These are phyloP conservation scores for Lobosporangium transversale DNA, from an alignment of 192 early-diverging fungal species.

Conservation along the genomic window DNA sequence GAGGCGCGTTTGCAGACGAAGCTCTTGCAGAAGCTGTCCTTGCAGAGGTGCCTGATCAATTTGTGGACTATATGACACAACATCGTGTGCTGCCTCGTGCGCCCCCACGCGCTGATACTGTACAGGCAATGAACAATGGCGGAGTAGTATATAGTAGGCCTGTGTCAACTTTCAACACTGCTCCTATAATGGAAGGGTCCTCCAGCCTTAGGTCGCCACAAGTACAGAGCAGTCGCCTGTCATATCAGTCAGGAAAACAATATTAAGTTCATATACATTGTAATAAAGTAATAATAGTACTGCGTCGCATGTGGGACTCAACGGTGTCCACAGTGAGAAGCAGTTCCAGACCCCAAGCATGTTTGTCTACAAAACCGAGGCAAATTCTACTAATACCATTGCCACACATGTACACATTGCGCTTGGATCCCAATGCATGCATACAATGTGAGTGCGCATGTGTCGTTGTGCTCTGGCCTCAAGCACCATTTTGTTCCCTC, in stretches of 20 bases:
- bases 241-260: conserved; percentile 4
- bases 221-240: not conserved
- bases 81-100: conserved; percentile 45
- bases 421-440: no score
- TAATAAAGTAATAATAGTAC: no score
- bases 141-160: conserved; percentile 16
- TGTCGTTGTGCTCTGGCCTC: no score
- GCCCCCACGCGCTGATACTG: conserved; percentile 39
- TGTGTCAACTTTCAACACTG: conserved; percentile 19
- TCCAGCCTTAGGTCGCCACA: not conserved
- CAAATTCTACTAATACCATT: no score
- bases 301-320: no score
- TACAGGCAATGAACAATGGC: conserved; percentile 45
- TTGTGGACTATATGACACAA: conserved; percentile 62
- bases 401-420: no score
- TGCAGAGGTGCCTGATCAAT: conserved; percentile 70
- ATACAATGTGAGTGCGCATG: no score
- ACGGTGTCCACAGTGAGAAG: no score
- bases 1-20: conserved; percentile 38
- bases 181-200: conserved; percentile 38
- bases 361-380: no score
- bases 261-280: no score
- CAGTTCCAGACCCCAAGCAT: no score
- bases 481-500: no score
- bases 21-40: conserved; percentile 60